phyloP scores from a whole-genome alignment of 768 basidiomycete species.

The Sistotremastrum suecicum region DNA sequence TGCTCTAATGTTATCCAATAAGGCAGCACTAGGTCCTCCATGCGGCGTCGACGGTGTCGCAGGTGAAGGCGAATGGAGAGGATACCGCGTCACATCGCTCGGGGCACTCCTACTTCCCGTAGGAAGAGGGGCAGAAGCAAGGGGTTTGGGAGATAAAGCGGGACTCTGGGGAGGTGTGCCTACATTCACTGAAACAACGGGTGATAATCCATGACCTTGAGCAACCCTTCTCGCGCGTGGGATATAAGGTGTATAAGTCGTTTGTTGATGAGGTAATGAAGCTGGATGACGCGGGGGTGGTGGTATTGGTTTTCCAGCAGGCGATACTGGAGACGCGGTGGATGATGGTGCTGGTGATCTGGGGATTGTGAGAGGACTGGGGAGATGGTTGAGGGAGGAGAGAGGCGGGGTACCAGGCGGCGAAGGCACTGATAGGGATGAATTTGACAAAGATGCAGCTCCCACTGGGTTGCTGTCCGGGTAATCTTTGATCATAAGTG shows the following conservation, averaged over 20 bases:
- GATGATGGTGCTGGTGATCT: slow-evolving; percentile 17
- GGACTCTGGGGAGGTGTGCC: no score
- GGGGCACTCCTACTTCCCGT: background rate
- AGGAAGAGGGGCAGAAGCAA: background rate
- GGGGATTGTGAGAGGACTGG: background rate
- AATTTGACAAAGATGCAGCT: slow-evolving; percentile 15
- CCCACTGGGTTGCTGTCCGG: slow-evolving; percentile 42
- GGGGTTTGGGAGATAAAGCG: background rate
- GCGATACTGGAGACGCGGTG: slow-evolving; percentile 19
- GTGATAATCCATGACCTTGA: slow-evolving; percentile 11
- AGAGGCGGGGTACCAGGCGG: background rate
- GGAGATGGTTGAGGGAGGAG: slow-evolving; percentile 5
- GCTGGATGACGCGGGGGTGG: slow-evolving; percentile 20
- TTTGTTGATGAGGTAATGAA: slow-evolving; percentile 39
- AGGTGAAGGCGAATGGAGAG: slow-evolving; percentile 4
- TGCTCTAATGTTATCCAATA: slow-evolving; percentile 82
- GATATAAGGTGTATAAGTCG: slow-evolving; percentile 76
- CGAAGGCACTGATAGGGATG: slow-evolving; percentile 2
- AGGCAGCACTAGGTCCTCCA: slow-evolving; percentile 51
- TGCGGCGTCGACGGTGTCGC: slow-evolving; percentile 6
- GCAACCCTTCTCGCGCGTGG: slow-evolving; percentile 43
- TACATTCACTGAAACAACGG: background rate
- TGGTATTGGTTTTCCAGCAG: slow-evolving; percentile 12
- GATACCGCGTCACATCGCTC: slow-evolving; percentile 30
- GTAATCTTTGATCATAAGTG: slow-evolving; percentile 94